phyloP scores from a whole-genome alignment of 371 early-diverging fungal species.

The Zopfochytrium polystomum region DNA sequence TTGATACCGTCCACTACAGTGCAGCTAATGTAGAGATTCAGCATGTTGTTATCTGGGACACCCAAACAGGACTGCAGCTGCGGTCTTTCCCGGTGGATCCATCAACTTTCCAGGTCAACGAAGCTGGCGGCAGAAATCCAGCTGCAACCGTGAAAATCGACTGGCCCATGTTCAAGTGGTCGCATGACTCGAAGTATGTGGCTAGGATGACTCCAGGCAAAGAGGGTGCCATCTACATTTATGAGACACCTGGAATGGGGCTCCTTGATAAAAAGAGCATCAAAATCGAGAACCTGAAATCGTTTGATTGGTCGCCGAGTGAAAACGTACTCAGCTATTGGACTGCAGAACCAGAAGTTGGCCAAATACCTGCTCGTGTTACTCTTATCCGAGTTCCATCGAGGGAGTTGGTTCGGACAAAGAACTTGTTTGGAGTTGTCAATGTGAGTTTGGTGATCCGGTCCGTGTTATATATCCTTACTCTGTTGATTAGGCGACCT shows the following conservation, averaged over 20 bases:
- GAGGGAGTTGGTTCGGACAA: slow-evolving; percentile 85
- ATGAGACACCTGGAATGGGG: slow-evolving; percentile 90
- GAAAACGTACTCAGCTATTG: slow-evolving; percentile 88
- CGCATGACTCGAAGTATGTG: slow-evolving; percentile 87
- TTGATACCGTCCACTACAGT: background rate
- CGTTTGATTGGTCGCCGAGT: slow-evolving; percentile 86
- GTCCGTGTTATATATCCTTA: background rate
- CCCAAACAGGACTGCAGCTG: slow-evolving; percentile 75
- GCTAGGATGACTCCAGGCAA: slow-evolving; percentile 82
- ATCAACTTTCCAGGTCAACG: slow-evolving; percentile 12
- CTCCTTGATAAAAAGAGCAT: slow-evolving; percentile 91
- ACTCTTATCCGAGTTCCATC: slow-evolving; percentile 80
- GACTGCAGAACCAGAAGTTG: slow-evolving; percentile 80
- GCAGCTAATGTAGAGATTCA: too few species aligned
- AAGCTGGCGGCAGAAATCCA: slow-evolving; percentile 21
- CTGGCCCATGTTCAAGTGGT: slow-evolving; percentile 98
- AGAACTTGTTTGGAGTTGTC: slow-evolving; percentile 93
- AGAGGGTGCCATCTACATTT: slow-evolving; percentile 69
- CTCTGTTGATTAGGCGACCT: slow-evolving; percentile 56
- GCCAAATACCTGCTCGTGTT: slow-evolving; percentile 94
- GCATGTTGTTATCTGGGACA: slow-evolving; percentile 80
- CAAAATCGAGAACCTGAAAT: slow-evolving; percentile 78
- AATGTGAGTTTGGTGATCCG: slow-evolving; percentile 46
- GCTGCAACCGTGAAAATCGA: slow-evolving; percentile 58
- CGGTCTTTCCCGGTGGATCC: slow-evolving; percentile 75